These are phyloP conservation scores for Garcia nutans DNA, from an alignment of 345 rosid genomes.

Conservation along the genomic window DNA sequence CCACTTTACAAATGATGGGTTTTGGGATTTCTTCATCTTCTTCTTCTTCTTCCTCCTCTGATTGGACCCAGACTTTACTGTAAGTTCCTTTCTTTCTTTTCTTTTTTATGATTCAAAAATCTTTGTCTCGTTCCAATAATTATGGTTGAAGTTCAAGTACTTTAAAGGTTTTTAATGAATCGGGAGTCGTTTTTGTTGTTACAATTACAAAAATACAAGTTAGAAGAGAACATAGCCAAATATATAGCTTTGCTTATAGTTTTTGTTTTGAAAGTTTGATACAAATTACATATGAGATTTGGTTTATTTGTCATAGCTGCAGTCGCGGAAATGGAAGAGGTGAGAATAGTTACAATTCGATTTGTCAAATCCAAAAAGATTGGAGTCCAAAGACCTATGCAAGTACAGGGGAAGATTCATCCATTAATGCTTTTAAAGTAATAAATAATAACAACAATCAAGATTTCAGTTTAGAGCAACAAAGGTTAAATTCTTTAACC, in stretches of 20 bases:
- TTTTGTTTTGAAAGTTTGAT: background rate
- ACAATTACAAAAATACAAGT: slow-evolving; percentile 15
- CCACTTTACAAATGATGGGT: slow-evolving; percentile 44
- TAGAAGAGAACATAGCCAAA: background rate
- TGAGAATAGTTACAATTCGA: slow-evolving; percentile 16
- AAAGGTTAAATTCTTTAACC: slow-evolving; percentile 4
- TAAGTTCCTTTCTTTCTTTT: slow-evolving; percentile 29
- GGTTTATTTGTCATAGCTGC: background rate
- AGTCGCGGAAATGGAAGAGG: slow-evolving; percentile 22
- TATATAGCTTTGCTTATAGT: background rate
- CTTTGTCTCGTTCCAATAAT: too few relatives aligned
- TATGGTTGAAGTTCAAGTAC: too few relatives aligned
- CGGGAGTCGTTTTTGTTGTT: background rate
- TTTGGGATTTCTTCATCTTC: slow-evolving; percentile 35
- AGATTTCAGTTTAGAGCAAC: slow-evolving; percentile 26
- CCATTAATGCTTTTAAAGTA: slow-evolving; percentile 29
- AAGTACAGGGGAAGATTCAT: slow-evolving; percentile 31
- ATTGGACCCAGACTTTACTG: slow-evolving; percentile 52
- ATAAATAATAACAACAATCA: background rate
- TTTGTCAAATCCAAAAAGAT: slow-evolving; percentile 38
- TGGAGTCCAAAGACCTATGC: slow-evolving; percentile 44
- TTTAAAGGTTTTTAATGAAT: background rate
- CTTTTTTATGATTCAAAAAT: too few relatives aligned
- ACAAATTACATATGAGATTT: background rate
- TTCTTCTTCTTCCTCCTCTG: slow-evolving; percentile 28